A percentile compares a stretch with the other conserved stretches of the same genome.
These are phyloP conservation scores for Nelumbo lutea DNA, from an alignment of 164 flowering plant genomes.

Conservation along the genomic window DNA sequence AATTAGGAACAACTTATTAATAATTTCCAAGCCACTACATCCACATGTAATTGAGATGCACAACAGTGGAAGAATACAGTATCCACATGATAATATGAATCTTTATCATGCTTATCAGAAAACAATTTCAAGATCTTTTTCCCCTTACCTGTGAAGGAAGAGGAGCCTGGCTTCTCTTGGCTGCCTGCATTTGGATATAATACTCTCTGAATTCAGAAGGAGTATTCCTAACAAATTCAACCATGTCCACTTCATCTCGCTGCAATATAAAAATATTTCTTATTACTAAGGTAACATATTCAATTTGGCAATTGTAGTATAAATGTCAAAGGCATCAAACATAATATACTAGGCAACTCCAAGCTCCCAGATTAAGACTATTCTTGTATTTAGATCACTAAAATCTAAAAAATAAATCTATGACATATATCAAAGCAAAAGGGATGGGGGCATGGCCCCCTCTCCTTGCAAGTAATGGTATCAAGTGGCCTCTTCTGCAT, in stretches of 20 bases:
- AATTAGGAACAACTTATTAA: neutral
- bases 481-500: no score
- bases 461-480: no score
- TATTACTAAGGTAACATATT: neutral
- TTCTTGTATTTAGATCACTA: neutral
- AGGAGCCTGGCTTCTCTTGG: conserved; percentile 94
- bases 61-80: no score
- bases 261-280: conserved; percentile 24
- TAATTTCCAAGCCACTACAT: neutral
- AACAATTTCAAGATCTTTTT: no score
- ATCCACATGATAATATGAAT: neutral
- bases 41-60: no score
- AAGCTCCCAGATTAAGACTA: neutral
- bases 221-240: conserved; percentile 69
- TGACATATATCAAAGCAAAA: no score
- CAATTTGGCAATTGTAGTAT: neutral
- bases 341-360: neutral
- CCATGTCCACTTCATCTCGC: conserved; percentile 94
- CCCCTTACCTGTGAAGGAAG: conserved; percentile 71
- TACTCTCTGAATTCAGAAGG: conserved; percentile 85
- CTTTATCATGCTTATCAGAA: neutral
- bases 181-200: conserved; percentile 94
- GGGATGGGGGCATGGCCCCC: no score
- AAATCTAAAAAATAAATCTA: neutral
- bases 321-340: neutral